A percentile compares a stretch with the other conserved stretches of the same genome.
Conservation (phyloP, 2,329 filamentous ascomycete species). For the Keithomyces neogunnii region DNA sequence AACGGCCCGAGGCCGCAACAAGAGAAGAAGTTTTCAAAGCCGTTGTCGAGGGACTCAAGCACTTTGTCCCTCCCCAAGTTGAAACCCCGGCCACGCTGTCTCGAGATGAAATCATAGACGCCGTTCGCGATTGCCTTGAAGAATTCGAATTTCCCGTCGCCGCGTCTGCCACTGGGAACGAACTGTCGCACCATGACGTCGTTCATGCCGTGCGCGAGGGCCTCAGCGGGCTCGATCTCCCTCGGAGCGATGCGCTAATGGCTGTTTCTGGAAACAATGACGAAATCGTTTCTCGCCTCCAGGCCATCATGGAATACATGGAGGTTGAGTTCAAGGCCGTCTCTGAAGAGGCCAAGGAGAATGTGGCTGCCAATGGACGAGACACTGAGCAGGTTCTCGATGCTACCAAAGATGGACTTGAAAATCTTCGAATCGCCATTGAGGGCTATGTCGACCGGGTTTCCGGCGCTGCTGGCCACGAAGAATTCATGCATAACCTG, state of each 20-base stretch:
- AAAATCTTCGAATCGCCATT: conserved; percentile 70
- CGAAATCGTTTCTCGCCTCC: conserved; percentile 46
- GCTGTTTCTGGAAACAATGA: conserved; percentile 33
- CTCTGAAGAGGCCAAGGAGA: conserved; percentile 63
- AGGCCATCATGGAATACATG: conserved; percentile 58
- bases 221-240: conserved; percentile 41
- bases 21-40: conserved; percentile 80
- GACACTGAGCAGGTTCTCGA: conserved; percentile 86
- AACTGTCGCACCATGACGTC: conserved; percentile 52
- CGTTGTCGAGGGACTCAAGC: conserved; percentile 76
- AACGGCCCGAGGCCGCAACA: conserved; percentile 52
- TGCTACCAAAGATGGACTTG: conserved; percentile 79
- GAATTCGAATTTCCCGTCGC: conserved; percentile 70
- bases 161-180: conserved; percentile 43
- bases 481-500: conserved; percentile 68
- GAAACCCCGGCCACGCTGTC: conserved; percentile 63
- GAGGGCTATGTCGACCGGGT: conserved; percentile 72
- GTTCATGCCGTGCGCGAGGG: conserved; percentile 55
- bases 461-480: conserved; percentile 59
- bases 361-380: conserved; percentile 66
- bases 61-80: conserved; percentile 67
- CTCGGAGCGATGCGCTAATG: conserved; percentile 30
- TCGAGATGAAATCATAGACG: conserved; percentile 73
- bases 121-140: conserved; percentile 78
- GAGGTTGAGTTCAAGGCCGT: conserved; percentile 50